phyloP scores from a whole-genome alignment of 208 protist genomes.

The Borovskyia barvae region DNA sequence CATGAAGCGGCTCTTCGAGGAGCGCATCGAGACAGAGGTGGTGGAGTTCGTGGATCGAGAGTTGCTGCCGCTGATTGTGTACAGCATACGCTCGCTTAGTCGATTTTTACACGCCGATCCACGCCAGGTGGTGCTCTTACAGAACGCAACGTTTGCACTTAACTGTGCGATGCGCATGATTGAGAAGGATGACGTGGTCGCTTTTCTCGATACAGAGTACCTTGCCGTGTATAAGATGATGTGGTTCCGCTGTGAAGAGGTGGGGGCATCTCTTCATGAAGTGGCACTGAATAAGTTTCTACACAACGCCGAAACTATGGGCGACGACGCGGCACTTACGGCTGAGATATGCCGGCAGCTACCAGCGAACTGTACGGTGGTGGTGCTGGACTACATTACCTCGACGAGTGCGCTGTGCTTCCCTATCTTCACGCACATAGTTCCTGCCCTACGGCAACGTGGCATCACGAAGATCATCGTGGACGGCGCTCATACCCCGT shows the following conservation, averaged over 20 bases:
- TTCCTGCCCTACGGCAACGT: conserved; percentile 60
- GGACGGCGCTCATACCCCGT: conserved; percentile 86
- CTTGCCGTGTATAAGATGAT: conserved; percentile 91
- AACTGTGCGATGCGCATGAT: conserved; percentile 86
- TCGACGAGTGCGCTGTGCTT: conserved; percentile 82
- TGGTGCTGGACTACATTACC: conserved; percentile 88
- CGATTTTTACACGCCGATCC: conserved; percentile 71
- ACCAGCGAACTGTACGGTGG: conserved; percentile 65
- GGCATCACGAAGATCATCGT: conserved; percentile 85
- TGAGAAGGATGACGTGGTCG: conserved; percentile 65
- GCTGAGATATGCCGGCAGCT: conserved; percentile 57
- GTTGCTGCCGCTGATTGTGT: conserved; percentile 82
- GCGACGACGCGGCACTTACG: conserved; percentile 58
- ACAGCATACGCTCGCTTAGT: conserved; percentile 71
- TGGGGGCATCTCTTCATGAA: conserved; percentile 65
- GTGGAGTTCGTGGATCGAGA: conserved; percentile 86
- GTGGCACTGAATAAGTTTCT: conserved; percentile 57
- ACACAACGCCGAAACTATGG: conserved; percentile 62
- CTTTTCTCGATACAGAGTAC: conserved; percentile 83
- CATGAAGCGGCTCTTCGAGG: conserved; percentile 78
- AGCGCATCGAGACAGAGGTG: conserved; percentile 75
- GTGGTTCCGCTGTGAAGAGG: conserved; percentile 75
- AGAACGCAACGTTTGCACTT: conserved; percentile 88
- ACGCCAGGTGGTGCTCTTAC: conserved; percentile 81
- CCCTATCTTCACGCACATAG: conserved; percentile 78